Evolutionary conservation across 768 basidiomycete genomes (phyloP).

Genomic region (Tricholoma furcatifolium): DNA sequence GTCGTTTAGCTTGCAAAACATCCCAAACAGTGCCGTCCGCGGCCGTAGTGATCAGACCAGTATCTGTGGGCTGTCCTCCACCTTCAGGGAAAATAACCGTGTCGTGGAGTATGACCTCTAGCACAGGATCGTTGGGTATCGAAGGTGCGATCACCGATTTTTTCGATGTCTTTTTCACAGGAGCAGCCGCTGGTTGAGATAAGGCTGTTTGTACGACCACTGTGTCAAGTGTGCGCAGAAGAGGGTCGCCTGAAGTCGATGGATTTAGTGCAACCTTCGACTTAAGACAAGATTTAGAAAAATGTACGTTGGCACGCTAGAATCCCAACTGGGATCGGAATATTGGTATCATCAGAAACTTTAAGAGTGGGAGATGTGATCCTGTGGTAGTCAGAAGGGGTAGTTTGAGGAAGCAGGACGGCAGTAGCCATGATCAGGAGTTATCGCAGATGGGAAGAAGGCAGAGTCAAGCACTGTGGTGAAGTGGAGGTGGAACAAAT

Average conservation of each 20-base stretch:
- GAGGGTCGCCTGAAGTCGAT: conserved; percentile 58
- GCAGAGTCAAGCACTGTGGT: no score
- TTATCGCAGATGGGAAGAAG: no score
- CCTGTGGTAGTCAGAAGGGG: conserved; percentile 62
- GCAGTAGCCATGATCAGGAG: conserved; percentile 32
- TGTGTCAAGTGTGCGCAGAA: conserved; percentile 58
- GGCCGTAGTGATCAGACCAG: conserved; percentile 51
- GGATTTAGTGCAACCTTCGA: conserved; percentile 5
- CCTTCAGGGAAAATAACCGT: conserved; percentile 83
- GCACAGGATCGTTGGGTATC: conserved; percentile 43
- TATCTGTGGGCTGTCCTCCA: conserved; percentile 78
- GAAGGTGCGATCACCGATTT: conserved; percentile 52
- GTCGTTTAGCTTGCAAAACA: conserved; percentile 65
- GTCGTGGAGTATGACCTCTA: conserved; percentile 72
- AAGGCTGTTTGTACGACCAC: conserved; percentile 50
- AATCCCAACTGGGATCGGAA: conserved; percentile 69
- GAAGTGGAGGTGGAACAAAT: no score
- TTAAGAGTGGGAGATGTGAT: conserved; percentile 57
- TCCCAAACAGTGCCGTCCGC: conserved; percentile 48
- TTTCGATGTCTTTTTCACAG: conserved; percentile 49
- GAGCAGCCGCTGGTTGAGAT: conserved; percentile 39
- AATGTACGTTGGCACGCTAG: conserved; percentile 73
- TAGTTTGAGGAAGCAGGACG: conserved; percentile 39
- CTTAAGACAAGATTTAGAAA: conserved; percentile 3
- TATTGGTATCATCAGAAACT: conserved; percentile 48